These are phyloP conservation scores for Phytophthora boehmeriae DNA, from an alignment of 352 stramenopile species.

Conservation along the genomic window DNA sequence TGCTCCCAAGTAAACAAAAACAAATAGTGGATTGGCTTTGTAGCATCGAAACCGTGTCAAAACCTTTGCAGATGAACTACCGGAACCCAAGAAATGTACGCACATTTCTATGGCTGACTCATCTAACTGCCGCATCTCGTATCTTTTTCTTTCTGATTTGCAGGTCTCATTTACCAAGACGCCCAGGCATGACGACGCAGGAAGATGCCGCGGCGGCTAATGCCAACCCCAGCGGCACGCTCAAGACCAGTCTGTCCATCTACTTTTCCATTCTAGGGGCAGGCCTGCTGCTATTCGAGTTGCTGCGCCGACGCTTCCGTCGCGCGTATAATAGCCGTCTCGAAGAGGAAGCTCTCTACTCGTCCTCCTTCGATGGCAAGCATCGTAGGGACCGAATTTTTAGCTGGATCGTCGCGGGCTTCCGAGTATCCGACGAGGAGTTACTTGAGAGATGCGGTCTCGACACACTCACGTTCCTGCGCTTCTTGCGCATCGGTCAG, in stretches of 20 bases:
- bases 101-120: too few relatives aligned
- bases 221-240: slow-evolving; percentile 70
- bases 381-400: slow-evolving; percentile 32
- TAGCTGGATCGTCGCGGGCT: slow-evolving; percentile 54
- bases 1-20: slow-evolving; percentile 21
- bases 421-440: slow-evolving; percentile 60
- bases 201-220: slow-evolving; percentile 52
- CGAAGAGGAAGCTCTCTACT: slow-evolving; percentile 36
- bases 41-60: too few relatives aligned
- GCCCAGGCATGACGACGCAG: slow-evolving; percentile 36
- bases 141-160: too few relatives aligned
- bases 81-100: too few relatives aligned
- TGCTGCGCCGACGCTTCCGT: slow-evolving; percentile 56
- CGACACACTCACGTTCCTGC: slow-evolving; percentile 77
- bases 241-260: slow-evolving; percentile 71
- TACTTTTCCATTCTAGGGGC: slow-evolving; percentile 60
- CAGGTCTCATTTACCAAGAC: background rate
- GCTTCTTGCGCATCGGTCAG: slow-evolving; percentile 68
- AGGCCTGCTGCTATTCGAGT: slow-evolving; percentile 68
- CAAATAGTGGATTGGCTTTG: too few relatives aligned
- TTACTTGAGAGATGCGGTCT: slow-evolving; percentile 74
- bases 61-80: too few relatives aligned
- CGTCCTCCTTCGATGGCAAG: slow-evolving; percentile 7
- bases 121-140: too few relatives aligned
- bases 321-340: slow-evolving; percentile 59